phyloP scores from a whole-genome alignment of 306 rosid genomes.

The Trifolium repens region DNA sequence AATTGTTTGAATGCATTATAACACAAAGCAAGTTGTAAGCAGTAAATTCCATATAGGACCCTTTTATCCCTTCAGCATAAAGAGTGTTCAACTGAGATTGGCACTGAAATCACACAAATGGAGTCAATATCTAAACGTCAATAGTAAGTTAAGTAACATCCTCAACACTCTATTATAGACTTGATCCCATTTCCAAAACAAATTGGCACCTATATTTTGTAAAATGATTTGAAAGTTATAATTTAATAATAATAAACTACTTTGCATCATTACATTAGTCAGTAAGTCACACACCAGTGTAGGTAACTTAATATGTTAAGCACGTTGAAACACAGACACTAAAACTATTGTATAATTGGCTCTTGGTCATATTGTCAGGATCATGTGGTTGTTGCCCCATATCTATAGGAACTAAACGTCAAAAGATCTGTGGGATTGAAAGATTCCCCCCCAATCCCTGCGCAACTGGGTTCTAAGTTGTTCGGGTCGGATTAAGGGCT shows the following conservation, averaged over 20 bases:
- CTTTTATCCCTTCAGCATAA: constrained; percentile 89
- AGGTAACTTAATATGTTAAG: constrained; percentile 14
- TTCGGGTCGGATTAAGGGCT: background rate
- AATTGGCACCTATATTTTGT: background rate
- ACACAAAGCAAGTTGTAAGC: constrained; percentile 96
- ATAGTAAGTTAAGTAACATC: constrained; percentile 24
- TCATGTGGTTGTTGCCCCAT: background rate
- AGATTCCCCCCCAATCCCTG: background rate
- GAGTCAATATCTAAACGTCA: constrained; percentile 33
- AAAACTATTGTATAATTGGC: background rate
- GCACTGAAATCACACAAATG: constrained; percentile 71
- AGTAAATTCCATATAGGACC: constrained; percentile 92
- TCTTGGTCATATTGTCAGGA: background rate
- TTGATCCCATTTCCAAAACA: constrained; percentile 28
- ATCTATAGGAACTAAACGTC: background rate
- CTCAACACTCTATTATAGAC: constrained; percentile 11
- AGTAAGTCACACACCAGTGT: constrained; percentile 21
- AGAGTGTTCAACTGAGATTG: constrained; percentile 84
- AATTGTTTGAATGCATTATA: constrained; percentile 86
- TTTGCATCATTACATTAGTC: constrained; percentile 26
- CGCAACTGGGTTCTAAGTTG: background rate
- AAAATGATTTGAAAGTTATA: constrained; percentile 22
- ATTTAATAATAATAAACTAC: background rate
- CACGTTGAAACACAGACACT: background rate
- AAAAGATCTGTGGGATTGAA: background rate